Evolutionary conservation across 805 yeast species (phyloP), one percentile per base, ranked within the genome.

Genomic region (Spathaspora girioi): DNA sequence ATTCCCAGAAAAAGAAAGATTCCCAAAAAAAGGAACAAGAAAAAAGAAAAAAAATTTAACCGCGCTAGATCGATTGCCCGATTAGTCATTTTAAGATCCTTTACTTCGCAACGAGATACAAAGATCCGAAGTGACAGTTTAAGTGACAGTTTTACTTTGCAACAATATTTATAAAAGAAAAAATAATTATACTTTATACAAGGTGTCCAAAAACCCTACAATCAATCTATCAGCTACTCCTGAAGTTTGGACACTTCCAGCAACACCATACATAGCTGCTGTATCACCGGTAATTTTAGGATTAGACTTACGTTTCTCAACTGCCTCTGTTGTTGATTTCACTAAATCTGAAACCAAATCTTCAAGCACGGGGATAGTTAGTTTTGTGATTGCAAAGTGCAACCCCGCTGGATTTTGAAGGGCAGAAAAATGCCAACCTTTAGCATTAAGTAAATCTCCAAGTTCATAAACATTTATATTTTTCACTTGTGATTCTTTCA

Each of bases 181-280:
- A 23, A 23, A 23, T 23, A 23, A 23, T 23, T 53, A 63, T 19
- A 69, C 55, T 62, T 89, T 87, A 67, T 90, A 93, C 43, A 94
- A 64, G 7, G 89, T 76, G 64, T 94, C 97, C 26, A 94, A 69
- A 64, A 93, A 93, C 0, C 87, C 92, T 12, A 80, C 86, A 41
- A 93, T 87, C 10, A 93, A 68, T 50, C 79, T 77, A 53, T 87
- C 96, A 10, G 91, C 97, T 12, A 94, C 83, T 2, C 96, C 94
- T 0, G 84, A 79, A 0, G 97, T 90, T 51, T 80, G 74, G 19
- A 94, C 82, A 61, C 94, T 88, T 7, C 97, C 97, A 1, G 98
- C 98, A 45, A 93, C 96, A 58, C 99, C 99, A 62, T 93, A 93
- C 44, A 93, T 64, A 2, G 94, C 96, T 14, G 96, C 94, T 1